Evolutionary conservation across 768 basidiomycete species (phyloP).

Genomic region (Rhizopogon roseolus): DNA sequence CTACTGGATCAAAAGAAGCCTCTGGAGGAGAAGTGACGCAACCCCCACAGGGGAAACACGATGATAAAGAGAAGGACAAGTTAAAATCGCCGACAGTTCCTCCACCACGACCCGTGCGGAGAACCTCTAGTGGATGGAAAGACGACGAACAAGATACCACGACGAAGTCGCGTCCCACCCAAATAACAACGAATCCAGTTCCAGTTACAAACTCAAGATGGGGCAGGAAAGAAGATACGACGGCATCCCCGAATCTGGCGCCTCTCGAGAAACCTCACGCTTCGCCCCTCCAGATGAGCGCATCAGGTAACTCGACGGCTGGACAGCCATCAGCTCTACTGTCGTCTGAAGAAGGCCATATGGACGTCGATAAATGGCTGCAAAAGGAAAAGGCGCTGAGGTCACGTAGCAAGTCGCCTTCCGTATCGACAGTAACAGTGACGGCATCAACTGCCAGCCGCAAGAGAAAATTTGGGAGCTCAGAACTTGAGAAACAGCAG

Average conservation of each 20-base stretch:
- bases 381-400: background rate
- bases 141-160: constrained; percentile 5
- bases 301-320: background rate
- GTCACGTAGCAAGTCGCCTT: background rate
- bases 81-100: constrained; percentile 1
- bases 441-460: constrained; percentile 10
- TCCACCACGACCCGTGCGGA: constrained; percentile 21
- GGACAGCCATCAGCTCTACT: background rate
- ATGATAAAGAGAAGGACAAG: constrained; percentile 7
- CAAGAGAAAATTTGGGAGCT: constrained; percentile 21
- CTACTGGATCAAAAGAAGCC: too few species aligned
- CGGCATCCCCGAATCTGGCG: background rate
- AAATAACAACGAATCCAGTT: constrained; percentile 18
- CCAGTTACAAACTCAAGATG: constrained; percentile 11
- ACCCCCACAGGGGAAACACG: background rate
- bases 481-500: constrained; percentile 14
- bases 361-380: background rate
- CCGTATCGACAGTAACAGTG: background rate
- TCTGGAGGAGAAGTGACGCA: background rate
- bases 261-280: background rate
- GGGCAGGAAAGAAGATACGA: constrained; percentile 4
- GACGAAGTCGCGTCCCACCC: constrained; percentile 4
- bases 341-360: background rate
- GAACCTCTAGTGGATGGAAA: background rate
- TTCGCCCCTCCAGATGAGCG: background rate